Evolutionary conservation across 768 basidiomycete species (phyloP).

Genomic region (Podaxis mareebaensis): DNA sequence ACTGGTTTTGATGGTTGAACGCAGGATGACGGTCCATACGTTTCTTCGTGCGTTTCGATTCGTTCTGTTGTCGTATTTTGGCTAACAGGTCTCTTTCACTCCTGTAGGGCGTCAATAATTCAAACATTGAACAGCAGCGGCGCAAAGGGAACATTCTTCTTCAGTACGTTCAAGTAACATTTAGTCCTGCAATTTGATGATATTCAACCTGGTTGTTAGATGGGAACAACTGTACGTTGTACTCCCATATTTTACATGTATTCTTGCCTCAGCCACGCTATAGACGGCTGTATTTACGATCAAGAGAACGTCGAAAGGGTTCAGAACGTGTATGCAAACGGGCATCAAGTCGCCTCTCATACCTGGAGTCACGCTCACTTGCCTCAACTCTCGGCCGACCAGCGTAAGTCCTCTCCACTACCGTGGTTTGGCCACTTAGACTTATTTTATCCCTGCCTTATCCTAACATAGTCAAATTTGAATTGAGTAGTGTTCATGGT

Average conservation of each 20-base stretch:
- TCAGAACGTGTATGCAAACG: slow-evolving; percentile 29
- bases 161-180: slow-evolving; percentile 23
- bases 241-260: neutral
- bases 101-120: slow-evolving; percentile 23
- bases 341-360: slow-evolving; percentile 37
- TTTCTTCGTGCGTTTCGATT: slow-evolving; percentile 31
- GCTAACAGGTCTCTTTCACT: neutral
- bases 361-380: slow-evolving; percentile 36
- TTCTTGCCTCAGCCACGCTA: neutral
- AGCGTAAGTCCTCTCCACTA: slow-evolving; percentile 22
- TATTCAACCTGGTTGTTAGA: slow-evolving; percentile 17
- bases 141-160: slow-evolving; percentile 34
- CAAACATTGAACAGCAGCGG: slow-evolving; percentile 23
- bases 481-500: slow-evolving; percentile 25
- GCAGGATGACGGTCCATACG: slow-evolving; percentile 46
- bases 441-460: neutral
- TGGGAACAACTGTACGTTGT: slow-evolving; percentile 28
- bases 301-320: slow-evolving; percentile 27
- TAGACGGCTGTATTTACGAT: slow-evolving; percentile 35
- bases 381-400: slow-evolving; percentile 27
- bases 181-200: neutral
- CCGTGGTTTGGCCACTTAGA: neutral
- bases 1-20: neutral
- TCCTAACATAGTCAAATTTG: slow-evolving; percentile 20
- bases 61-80: neutral